Base-by-base conservation (phyloP, 2,329 filamentous ascomycete species). In the Trichoderma lentiforme region DNA sequence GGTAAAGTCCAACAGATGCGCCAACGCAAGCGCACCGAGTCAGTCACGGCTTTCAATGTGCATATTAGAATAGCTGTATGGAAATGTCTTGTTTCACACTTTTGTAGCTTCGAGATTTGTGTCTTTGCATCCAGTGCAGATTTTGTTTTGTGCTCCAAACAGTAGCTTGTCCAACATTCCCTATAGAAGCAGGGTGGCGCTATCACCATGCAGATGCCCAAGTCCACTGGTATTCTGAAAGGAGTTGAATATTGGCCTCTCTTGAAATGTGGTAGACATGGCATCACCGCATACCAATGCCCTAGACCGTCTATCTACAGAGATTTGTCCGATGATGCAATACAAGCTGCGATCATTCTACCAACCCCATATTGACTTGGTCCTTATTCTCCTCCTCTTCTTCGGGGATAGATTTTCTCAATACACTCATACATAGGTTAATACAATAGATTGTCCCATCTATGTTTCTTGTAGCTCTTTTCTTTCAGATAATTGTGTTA, bases 331-430 rank as follows among this genome's bases (percentile, higher is more conserved):
- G n/a, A 12, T 51, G n/a, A 11, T 51, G 18, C 43, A 51, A 21
- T 51, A 21, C 43, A 21, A 8, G n/a, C 43, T 6, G 43, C 9
- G 18, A 4, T 4, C 43, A 3, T 21, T 51, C 0, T 21, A 21
- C 5, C n/a, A 12, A n/a, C n/a, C 12, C 43, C n/a, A 21, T 6
- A 6, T 51, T 51, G 8, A 11, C n/a, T 21, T 51, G 9, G 8
- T 51, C n/a, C 2, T 51, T 51, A n/a, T 51, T 21, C 43, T 51
- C 43, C 3, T 21, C 43, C n/a, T 21, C n/a, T 21, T 51, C n/a
- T 3, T 12, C 5, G 9, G 9, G n/a, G 0, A 0, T n/a, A 51
- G 0, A n/a, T 51, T 3, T 8, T 51, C 9, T 15, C n/a, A 51
- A 51, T 21, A n/a, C n/a, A 21, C 8, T 1, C 43, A 11, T 21